Evolutionary conservation across 2,329 filamentous ascomycete genomes (phyloP), one percentile per base, ranked within the genome.

Genomic region (Sodiomyces alkalinus): DNA sequence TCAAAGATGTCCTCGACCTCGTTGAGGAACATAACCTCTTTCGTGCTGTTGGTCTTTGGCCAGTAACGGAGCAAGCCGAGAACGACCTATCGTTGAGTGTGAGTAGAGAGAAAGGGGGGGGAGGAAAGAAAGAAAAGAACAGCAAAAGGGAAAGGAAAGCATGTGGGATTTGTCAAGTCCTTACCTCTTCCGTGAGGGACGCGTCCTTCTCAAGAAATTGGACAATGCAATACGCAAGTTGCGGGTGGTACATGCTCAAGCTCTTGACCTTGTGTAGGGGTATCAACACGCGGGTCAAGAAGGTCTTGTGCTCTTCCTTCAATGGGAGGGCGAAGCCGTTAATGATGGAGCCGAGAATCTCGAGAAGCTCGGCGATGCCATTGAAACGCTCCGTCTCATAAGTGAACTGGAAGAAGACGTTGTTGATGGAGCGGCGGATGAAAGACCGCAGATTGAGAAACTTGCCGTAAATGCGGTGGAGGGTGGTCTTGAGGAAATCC

Each of bases 1-100:
- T 98, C 90, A 49, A 98, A 98, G 38, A 98, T 98, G 48, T 98
- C 90, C 53, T 98, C 90, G 19, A 98, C 87, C 55, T 98, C 90
- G 45, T 98, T 98, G 43, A 98, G 62, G 58, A 92, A 98, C 90
- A 98, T 98, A 48, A 98, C 90, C 55, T 98, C 90, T 56, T 98
- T 98, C 29, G 90, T 98, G 56, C 90, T 96, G 58, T 98, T 98
- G 44, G 92, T 83, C 64, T 98, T 98, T 26, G 90, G 90, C 90
- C 90, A 98, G 54, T 94, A 98, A 41, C 90, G 78, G 37, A 98
- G 65, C 31, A 98, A 65, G 25, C 90, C 90, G 39, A 96, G 73
- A 27, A 98, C 90, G 36, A 96, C 85, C 80, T 86, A 38, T 33
- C 22, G 30, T 29, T n/a, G n/a, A n/a, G n/a, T n/a, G n/a, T n/a